Evolutionary conservation across 352 stramenopile genomes (phyloP).

Genomic region (Globisporangium yorkense): DNA sequence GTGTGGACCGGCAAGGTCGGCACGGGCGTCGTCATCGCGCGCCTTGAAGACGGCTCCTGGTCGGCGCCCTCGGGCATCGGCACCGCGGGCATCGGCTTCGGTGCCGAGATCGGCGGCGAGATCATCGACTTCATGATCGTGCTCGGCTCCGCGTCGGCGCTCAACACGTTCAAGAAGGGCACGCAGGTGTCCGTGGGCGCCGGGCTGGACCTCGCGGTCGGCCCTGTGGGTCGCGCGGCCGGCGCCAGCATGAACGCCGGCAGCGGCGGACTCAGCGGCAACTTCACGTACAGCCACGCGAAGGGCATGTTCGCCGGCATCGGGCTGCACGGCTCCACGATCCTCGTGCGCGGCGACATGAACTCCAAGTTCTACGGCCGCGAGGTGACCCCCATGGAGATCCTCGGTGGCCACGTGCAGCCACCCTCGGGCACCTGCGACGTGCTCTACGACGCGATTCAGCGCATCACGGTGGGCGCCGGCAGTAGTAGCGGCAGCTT

Average conservation of each 20-base stretch:
- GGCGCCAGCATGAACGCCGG: constrained; percentile 73
- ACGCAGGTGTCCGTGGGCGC: constrained; percentile 78
- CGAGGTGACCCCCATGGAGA: constrained; percentile 75
- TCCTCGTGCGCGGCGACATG: constrained; percentile 80
- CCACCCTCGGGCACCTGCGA: constrained; percentile 58
- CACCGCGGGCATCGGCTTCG: constrained; percentile 76
- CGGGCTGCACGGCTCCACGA: constrained; percentile 76
- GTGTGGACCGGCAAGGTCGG: constrained; percentile 84
- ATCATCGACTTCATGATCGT: constrained; percentile 90
- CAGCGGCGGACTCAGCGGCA: constrained; percentile 70
- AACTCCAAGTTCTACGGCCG: constrained; percentile 82
- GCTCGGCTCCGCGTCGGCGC: constrained; percentile 56
- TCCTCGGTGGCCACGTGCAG: constrained; percentile 69
- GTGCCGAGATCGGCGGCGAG: constrained; percentile 77
- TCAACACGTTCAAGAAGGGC: constrained; percentile 82
- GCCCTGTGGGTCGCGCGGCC: constrained; percentile 59
- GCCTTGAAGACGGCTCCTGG: constrained; percentile 79
- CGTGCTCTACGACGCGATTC: constrained; percentile 64
- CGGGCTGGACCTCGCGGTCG: constrained; percentile 68
- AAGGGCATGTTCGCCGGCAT: constrained; percentile 79
- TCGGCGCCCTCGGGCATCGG: constrained; percentile 79
- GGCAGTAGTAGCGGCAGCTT: background rate
- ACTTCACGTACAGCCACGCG: constrained; percentile 84
- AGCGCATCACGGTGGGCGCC: constrained; percentile 26
- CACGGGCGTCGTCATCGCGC: constrained; percentile 74